These are phyloP conservation scores for Lasiodiplodia theobromae DNA, from an alignment of 2,329 filamentous ascomycete species.

Conservation along the genomic window DNA sequence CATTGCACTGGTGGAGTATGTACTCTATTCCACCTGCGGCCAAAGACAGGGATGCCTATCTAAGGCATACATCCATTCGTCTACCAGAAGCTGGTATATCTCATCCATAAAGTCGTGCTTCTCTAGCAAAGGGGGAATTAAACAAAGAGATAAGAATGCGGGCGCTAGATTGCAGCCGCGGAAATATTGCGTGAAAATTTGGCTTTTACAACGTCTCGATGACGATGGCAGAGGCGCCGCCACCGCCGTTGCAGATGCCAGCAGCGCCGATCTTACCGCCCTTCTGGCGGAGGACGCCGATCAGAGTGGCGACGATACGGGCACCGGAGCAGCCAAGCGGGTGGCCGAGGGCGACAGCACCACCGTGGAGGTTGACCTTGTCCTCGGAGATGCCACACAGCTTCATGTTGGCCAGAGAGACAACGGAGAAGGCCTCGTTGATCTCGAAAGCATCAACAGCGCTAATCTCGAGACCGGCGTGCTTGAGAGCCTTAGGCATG, in stretches of 20 bases:
- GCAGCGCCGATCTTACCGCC: slow-evolving; percentile 92
- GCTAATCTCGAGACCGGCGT: slow-evolving; percentile 80
- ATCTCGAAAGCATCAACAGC: slow-evolving; percentile 95
- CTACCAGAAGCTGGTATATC: slow-evolving; percentile 22
- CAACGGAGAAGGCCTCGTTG: slow-evolving; percentile 98
- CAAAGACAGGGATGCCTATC: background rate
- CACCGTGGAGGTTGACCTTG: slow-evolving; percentile 94
- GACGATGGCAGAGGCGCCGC: slow-evolving; percentile 91
- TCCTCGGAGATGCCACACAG: slow-evolving; percentile 78
- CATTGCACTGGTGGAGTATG: slow-evolving; percentile 18
- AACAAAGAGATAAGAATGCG: slow-evolving; percentile 10
- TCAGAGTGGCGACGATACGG: slow-evolving; percentile 88
- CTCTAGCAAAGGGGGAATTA: slow-evolving; percentile 10
- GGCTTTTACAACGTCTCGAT: slow-evolving; percentile 67
- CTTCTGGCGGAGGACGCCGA: slow-evolving; percentile 88
- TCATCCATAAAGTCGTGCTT: slow-evolving; percentile 25
- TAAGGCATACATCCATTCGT: slow-evolving; percentile 7
- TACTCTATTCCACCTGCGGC: background rate
- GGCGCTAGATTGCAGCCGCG: background rate
- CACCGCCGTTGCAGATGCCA: slow-evolving; percentile 97
- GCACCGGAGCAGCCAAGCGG: slow-evolving; percentile 93
- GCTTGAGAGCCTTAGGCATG: slow-evolving; percentile 96
- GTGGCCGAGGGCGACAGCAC: slow-evolving; percentile 94
- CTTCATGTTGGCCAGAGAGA: slow-evolving; percentile 96
- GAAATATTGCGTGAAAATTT: background rate